Evolutionary conservation across 2,329 filamentous ascomycete genomes (phyloP).

Genomic region (Lecanicillium sp.): DNA sequence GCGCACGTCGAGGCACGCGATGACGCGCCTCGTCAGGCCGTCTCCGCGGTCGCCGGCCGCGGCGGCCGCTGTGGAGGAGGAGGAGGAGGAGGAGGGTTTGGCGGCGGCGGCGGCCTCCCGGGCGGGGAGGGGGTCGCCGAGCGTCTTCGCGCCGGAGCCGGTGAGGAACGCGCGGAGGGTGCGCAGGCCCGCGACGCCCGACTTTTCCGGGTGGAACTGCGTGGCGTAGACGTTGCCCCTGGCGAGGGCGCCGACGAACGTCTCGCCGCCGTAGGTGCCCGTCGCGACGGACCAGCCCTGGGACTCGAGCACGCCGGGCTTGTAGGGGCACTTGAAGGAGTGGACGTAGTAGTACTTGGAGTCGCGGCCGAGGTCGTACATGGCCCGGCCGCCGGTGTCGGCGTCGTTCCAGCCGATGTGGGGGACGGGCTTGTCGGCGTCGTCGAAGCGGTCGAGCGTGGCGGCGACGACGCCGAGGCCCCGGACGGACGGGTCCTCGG

Average conservation of each 20-base stretch:
- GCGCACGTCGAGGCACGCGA: slow-evolving; percentile 92
- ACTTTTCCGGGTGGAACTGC: slow-evolving; percentile 98
- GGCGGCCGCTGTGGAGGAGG: slow-evolving; percentile 17
- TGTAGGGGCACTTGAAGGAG: slow-evolving; percentile 80
- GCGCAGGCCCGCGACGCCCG: slow-evolving; percentile 78
- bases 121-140: slow-evolving; percentile 28
- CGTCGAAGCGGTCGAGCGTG: slow-evolving; percentile 68
- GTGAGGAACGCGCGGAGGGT: slow-evolving; percentile 81
- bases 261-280: slow-evolving; percentile 78
- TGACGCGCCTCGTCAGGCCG: slow-evolving; percentile 85
- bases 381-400: slow-evolving; percentile 47
- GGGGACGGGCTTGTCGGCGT: slow-evolving; percentile 79
- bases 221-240: slow-evolving; percentile 82
- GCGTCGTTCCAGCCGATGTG: slow-evolving; percentile 99
- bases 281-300: slow-evolving; percentile 91
- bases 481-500: slow-evolving; percentile 64
- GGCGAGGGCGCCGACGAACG: slow-evolving; percentile 85
- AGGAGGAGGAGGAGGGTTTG: not conserved
- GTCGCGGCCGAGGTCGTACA: slow-evolving; percentile 72
- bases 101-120: not conserved
- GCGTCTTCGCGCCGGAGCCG: slow-evolving; percentile 53
- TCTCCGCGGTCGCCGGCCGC: slow-evolving; percentile 34
- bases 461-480: slow-evolving; percentile 73
- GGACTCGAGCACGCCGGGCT: slow-evolving; percentile 64
- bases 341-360: slow-evolving; percentile 99